Evolutionary conservation across 768 basidiomycete genomes (phyloP), one percentile per base, ranked within the genome.

Genomic region (Favolaschia claudopus): DNA sequence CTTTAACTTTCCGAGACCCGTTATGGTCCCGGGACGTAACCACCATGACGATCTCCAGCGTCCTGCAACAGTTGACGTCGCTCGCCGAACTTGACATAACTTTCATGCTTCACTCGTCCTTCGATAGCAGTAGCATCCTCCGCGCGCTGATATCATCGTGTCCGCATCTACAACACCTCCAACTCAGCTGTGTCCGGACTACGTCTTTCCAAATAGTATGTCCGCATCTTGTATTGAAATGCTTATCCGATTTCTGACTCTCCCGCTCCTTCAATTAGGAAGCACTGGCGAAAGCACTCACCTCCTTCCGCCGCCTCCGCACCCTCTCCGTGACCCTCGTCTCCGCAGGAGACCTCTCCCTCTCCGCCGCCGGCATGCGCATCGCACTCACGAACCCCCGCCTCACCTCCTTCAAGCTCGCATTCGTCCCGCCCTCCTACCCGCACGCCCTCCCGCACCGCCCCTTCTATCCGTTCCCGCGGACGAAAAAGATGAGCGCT

Each of bases 141-240:
- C 84, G 88, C 40, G 86, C 87, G 4, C 80, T 92, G 55, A 83
- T 85, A 49, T 74, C 84, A 13, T 81, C 87, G 1, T 91, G 89
- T 66, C 89, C 90, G 12, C 80, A 81, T 49, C 77, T 92, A 33
- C 78, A 75, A 31, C 82, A 86, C 67, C 77, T 92, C 8, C 85
- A 89, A 60, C 72, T 92, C 37, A 85, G 85, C 15, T 90, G 88
- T 67, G 79, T 81, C 13, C 85, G 85, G 64, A 87, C 85, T 64
- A 87, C 91, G 12, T 89, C 89, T 1, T 88, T 92, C 70, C 88
- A 87, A 55, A 78, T 92, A 34, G 89, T 90, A 69, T 60, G 83
- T 72, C n/a, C n/a, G n/a, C n/a, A n/a, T n/a, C n/a, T n/a, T 48
- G n/a, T n/a, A n/a, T n/a, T n/a, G n/a, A n/a, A n/a, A n/a, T 42